Evolutionary conservation across 2,329 filamentous ascomycete species (phyloP).

Genomic region (Coniochaeta ligniaria): DNA sequence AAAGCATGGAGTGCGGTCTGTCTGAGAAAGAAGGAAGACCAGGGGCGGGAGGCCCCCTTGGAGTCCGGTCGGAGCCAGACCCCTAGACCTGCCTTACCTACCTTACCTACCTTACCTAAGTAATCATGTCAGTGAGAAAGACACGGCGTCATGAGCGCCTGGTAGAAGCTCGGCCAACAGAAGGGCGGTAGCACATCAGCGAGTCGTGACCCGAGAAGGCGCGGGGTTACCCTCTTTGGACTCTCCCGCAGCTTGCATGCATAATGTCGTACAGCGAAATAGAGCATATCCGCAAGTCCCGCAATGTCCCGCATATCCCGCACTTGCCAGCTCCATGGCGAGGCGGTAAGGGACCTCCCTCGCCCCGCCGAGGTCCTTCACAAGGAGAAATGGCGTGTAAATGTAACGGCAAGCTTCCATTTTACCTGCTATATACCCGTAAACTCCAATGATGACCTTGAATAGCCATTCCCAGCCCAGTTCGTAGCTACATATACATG

Average conservation of each 20-base stretch:
- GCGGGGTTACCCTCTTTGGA: neutral
- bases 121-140: no score
- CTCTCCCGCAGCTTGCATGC: neutral
- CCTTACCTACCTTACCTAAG: no score
- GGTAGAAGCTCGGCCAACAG: neutral
- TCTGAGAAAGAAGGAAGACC: no score
- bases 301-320: no score
- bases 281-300: neutral
- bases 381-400: no score
- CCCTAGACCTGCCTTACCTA: no score
- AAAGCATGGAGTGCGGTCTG: no score
- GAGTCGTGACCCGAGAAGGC: neutral
- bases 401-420: neutral
- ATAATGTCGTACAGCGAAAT: neutral
- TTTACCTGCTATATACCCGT: neutral
- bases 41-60: neutral
- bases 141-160: neutral
- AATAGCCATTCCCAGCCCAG: neutral
- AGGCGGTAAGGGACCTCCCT: neutral
- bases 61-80: neutral
- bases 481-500: neutral
- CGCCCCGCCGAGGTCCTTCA: neutral
- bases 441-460: neutral
- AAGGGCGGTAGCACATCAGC: neutral
- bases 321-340: neutral